A percentile compares a stretch with the other conserved stretches of the same genome.
Evolutionary conservation across 441 rosid species (phyloP).

Genomic region (Hypseocharis bilobata): DNA sequence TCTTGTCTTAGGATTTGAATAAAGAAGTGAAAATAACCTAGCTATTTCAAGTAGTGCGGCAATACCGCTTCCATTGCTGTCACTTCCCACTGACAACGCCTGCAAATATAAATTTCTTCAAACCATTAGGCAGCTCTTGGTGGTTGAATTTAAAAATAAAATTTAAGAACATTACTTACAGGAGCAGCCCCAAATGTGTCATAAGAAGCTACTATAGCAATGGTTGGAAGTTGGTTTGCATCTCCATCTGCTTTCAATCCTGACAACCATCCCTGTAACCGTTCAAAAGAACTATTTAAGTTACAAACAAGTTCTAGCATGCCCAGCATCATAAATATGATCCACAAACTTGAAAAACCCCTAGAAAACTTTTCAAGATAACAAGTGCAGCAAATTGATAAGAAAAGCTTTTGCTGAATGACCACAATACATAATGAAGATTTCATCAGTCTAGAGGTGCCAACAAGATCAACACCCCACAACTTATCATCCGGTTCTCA

Average conservation of each 20-base stretch:
- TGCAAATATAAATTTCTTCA: conserved; percentile 29
- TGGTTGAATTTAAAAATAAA: not conserved
- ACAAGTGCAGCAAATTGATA: not conserved
- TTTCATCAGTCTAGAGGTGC: not conserved
- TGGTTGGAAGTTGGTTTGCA: conserved; percentile 75
- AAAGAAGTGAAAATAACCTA: conserved; percentile 79
- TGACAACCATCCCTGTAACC: conserved; percentile 83
- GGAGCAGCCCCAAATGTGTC: conserved; percentile 97
- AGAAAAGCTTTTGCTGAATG: not conserved
- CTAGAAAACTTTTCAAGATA: not conserved
- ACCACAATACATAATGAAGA: not conserved
- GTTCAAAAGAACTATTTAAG: conserved; percentile 21
- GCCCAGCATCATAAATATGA: conserved; percentile 14
- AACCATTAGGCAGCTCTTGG: not conserved
- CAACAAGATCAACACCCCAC: not conserved
- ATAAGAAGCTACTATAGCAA: conserved; percentile 89
- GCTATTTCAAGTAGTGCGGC: conserved; percentile 92
- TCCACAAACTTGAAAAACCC: conserved; percentile 7
- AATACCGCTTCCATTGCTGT: conserved; percentile 92
- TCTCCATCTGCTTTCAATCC: conserved; percentile 85
- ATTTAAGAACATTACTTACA: conserved; percentile 41
- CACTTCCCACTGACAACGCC: conserved; percentile 91
- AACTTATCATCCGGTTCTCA: not conserved
- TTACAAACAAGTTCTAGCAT: conserved; percentile 5
- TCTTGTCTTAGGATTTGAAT: conserved; percentile 87